A percentile compares a stretch with the other conserved stretches of the same genome.
Evolutionary conservation across 345 rosid genomes (phyloP).

Genomic region (Citrus sp.): DNA sequence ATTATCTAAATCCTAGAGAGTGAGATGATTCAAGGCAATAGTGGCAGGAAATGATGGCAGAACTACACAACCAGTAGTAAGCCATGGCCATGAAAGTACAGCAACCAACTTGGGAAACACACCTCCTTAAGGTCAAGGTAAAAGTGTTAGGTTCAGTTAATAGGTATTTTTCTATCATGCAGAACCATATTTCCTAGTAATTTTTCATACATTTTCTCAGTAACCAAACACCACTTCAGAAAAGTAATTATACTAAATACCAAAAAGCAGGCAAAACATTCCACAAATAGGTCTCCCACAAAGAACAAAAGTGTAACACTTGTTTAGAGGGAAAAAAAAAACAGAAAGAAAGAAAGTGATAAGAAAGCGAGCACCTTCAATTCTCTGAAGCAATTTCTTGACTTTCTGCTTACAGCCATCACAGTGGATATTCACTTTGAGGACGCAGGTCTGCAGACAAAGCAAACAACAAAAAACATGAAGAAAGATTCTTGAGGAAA

Average conservation of each 20-base stretch:
- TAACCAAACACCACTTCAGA: constrained; percentile 5
- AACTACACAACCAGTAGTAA: not conserved
- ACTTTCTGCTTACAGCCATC: constrained; percentile 86
- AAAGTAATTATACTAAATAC: not conserved
- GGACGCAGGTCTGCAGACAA: constrained; percentile 54
- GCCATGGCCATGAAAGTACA: not conserved
- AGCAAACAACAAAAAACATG: constrained; percentile 7
- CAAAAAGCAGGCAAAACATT: not conserved
- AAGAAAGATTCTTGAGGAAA: constrained; percentile 11
- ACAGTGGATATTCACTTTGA: constrained; percentile 79
- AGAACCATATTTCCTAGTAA: not conserved
- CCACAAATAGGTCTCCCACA: not conserved
- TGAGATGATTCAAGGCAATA: not conserved
- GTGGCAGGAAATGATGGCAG: not conserved
- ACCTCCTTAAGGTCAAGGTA: no score
- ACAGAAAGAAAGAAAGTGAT: no score
- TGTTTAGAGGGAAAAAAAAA: not conserved
- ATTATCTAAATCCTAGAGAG: not conserved
- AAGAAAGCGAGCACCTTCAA: constrained; percentile 54
- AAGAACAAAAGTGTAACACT: not conserved
- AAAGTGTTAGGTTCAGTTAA: not conserved
- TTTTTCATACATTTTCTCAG: constrained; percentile 4
- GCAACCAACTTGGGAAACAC: no score
- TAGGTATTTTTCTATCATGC: not conserved
- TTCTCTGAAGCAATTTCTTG: constrained; percentile 78